Evolutionary conservation across 2,329 filamentous ascomycete species (phyloP), one percentile per base, ranked within the genome.

Genomic region (Zymoseptoria crescenta): DNA sequence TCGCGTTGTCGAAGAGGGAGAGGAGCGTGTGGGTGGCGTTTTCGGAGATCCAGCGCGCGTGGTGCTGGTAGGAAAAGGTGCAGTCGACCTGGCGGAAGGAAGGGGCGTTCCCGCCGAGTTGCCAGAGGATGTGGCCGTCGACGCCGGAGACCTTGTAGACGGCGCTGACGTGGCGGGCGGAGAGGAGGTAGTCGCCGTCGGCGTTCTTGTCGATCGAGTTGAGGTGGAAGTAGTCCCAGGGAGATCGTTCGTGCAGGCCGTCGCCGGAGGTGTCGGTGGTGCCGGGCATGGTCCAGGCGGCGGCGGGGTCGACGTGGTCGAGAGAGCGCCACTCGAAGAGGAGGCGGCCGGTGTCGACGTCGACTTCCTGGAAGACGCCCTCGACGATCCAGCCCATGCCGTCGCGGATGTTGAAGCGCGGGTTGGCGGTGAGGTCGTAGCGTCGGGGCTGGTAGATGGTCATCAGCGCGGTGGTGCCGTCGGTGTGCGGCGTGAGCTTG

Each of bases 321-420:
- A 84, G 70, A 62, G 79, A 80, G 29, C 76, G 76, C 83, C 83
- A 85, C 64, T 85, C 82, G 62, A 85, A 85, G 9, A 84, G 61
- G 3, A 85, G 69, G 49, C 78, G 73, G 2, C 81, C 81, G 2
- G 80, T 83, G 24, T 79, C 74, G 49, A 83, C 80, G 58, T 83
- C 77, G 30, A 83, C 72, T 68, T 83, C 80, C 65, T 82, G 79
- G 60, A 82, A 81, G 2, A 80, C 72, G 56, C 78, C 78, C 67
- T 81, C 76, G 63, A 81, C 77, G 41, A 82, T 68, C 77, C 78
- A 82, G 1, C 78, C 79, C 60, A 80, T 72, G 3, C 78, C 78
- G 7, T 72, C 69, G 53, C 73, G 64, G 13, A 75, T 60, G 27
- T 73, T 72, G 59, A 72, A 74, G 13, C 66, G 62, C 24, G 70